Percentiles rank a stretch among this genome's conserved stretches.
Conservation (phyloP, 805 yeast species). For the Pichia pseudocactophila region DNA sequence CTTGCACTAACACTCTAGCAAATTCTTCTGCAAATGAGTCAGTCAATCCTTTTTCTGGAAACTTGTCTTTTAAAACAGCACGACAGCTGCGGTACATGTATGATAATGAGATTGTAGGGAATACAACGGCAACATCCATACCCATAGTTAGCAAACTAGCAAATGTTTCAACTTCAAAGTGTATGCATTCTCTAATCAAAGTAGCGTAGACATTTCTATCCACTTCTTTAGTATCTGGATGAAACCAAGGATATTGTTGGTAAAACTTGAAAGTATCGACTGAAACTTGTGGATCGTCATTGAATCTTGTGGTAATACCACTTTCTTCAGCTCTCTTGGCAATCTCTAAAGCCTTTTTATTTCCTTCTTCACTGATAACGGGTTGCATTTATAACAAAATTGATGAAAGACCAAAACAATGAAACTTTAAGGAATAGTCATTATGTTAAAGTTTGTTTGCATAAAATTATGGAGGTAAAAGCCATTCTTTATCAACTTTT, state of each 20-base stretch:
- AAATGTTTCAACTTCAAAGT: conserved; percentile 13
- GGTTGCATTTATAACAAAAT: too few species aligned
- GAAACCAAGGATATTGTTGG: conserved; percentile 6
- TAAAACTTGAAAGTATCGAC: conserved; percentile 10
- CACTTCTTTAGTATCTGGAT: conserved; percentile 6
- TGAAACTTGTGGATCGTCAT: conserved; percentile 9
- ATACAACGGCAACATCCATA: conserved; percentile 6
- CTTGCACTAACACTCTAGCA: conserved; percentile 6
- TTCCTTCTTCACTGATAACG: conserved; percentile 8
- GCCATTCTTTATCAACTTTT: too few species aligned
- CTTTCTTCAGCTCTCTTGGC: conserved; percentile 7
- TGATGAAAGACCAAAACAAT: too few species aligned
- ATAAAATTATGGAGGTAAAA: too few species aligned
- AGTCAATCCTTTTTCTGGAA: neutral
- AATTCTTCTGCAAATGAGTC: conserved; percentile 7
- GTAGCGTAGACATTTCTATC: conserved; percentile 10
- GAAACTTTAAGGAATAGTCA: too few species aligned
- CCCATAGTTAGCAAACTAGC: conserved; percentile 13
- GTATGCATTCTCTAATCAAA: conserved; percentile 12
- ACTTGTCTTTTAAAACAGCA: conserved; percentile 5
- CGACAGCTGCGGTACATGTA: conserved; percentile 10
- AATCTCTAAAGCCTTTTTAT: conserved; percentile 6
- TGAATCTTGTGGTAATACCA: conserved; percentile 12
- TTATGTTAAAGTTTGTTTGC: too few species aligned
- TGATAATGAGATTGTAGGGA: conserved; percentile 7